phyloP scores from a whole-genome alignment of 2,329 filamentous ascomycete genomes.

The Arachnomyces sp. region DNA sequence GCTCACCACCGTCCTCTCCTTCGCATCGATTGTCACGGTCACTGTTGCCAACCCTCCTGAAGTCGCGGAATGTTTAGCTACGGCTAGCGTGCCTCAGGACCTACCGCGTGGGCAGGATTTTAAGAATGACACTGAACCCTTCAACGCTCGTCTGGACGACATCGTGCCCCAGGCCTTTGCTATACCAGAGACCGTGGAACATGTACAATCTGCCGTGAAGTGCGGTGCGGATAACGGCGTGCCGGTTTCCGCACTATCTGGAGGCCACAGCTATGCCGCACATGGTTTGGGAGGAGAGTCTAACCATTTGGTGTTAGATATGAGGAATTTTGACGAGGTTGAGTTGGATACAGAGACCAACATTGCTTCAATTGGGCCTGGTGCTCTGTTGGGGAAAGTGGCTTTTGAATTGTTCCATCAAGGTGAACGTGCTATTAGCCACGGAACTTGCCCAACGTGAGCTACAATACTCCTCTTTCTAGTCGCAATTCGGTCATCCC shows the following conservation, averaged over 20 bases:
- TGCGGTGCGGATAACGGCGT: conserved; percentile 35
- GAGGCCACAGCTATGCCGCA: conserved; percentile 44
- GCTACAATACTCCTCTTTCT: conserved; percentile 1
- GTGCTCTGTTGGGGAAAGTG: conserved; percentile 17
- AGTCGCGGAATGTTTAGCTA: background rate
- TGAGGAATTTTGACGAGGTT: conserved; percentile 16
- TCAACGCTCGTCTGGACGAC: conserved; percentile 23
- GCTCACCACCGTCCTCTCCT: no score
- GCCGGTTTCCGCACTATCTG: conserved; percentile 44
- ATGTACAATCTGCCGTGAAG: conserved; percentile 38
- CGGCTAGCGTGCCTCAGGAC: conserved; percentile 1
- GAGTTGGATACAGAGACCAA: conserved; percentile 11
- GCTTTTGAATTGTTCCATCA: conserved; percentile 17
- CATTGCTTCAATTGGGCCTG: conserved; percentile 19
- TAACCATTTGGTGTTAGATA: conserved; percentile 18
- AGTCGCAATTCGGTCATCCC: background rate
- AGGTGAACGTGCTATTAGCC: conserved; percentile 16
- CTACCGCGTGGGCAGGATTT: background rate
- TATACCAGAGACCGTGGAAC: conserved; percentile 22
- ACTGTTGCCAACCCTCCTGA: no score
- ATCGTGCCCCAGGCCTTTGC: conserved; percentile 20
- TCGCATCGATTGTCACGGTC: no score
- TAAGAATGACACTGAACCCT: background rate
- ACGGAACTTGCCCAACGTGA: conserved; percentile 18
- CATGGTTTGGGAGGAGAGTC: conserved; percentile 14